phyloP scores from a whole-genome alignment of 1,284 basidiomycete genomes.

The Ceratobasidium sp. region DNA sequence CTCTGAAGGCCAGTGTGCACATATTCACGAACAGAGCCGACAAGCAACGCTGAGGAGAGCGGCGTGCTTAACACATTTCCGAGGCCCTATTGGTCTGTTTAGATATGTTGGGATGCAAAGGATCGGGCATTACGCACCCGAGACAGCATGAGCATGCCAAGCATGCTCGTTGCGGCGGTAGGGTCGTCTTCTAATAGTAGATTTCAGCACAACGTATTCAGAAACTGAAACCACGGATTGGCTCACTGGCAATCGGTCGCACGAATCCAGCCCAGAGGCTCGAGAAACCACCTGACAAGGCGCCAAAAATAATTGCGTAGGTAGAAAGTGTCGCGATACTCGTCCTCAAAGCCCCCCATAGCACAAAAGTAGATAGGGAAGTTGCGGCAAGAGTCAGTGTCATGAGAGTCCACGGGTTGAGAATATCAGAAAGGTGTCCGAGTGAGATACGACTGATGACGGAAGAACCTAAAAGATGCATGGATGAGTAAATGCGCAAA shows the following conservation, averaged over 20 bases:
- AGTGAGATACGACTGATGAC: constrained; percentile 47
- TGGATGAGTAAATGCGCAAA: not conserved
- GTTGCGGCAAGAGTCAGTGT: constrained; percentile 48
- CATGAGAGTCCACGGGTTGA: constrained; percentile 55
- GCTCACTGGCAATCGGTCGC: constrained; percentile 30
- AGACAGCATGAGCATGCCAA: constrained; percentile 38
- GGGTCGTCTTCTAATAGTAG: constrained; percentile 17
- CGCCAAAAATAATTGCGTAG: constrained; percentile 28
- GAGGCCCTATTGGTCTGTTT: constrained; percentile 33
- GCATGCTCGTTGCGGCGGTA: constrained; percentile 36
- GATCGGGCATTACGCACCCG: too few relatives aligned
- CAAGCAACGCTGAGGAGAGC: constrained; percentile 22
- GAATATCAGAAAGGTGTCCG: constrained; percentile 53
- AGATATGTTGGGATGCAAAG: too few relatives aligned
- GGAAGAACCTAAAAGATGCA: constrained; percentile 3
- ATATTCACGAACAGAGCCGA: constrained; percentile 16
- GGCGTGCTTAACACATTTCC: constrained; percentile 38
- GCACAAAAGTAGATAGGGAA: constrained; percentile 33
- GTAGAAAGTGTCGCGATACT: constrained; percentile 13
- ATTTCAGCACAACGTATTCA: not conserved
- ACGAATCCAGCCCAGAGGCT: constrained; percentile 37
- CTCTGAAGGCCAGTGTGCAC: constrained; percentile 22
- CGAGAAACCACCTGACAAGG: constrained; percentile 27
- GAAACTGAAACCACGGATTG: not conserved
- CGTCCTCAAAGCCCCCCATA: constrained; percentile 24